Conservation (phyloP, 1,284 basidiomycete genomes). For the Schizophyllum commune region DNA sequence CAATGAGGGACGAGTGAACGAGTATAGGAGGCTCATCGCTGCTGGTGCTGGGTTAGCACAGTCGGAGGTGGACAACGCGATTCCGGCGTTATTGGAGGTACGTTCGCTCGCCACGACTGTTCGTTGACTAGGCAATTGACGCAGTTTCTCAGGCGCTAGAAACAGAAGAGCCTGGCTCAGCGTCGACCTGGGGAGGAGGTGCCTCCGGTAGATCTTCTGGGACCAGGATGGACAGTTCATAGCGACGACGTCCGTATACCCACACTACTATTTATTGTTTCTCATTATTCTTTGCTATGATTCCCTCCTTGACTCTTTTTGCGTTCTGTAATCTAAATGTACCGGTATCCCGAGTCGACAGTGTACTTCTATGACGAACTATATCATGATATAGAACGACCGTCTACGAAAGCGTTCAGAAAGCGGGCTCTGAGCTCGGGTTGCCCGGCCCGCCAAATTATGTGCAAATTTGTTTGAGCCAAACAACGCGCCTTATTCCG, state of each 20-base stretch:
- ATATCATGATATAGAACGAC: not conserved
- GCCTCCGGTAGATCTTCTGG: conserved; percentile 2
- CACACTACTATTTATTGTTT: not conserved
- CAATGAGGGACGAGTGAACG: conserved; percentile 79
- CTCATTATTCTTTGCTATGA: conserved; percentile 6
- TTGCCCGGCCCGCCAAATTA: no score
- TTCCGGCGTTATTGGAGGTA: conserved; percentile 81
- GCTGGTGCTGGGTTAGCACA: conserved; percentile 84
- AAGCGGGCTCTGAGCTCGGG: no score
- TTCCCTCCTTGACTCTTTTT: conserved; percentile 7
- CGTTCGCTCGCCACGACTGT: conserved; percentile 15
- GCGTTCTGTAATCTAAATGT: conserved; percentile 9
- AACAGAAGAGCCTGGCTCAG: conserved; percentile 61
- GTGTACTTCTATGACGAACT: not conserved
- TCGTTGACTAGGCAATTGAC: not conserved
- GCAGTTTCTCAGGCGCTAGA: conserved; percentile 58
- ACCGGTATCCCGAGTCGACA: not conserved
- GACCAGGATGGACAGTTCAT: not conserved
- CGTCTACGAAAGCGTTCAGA: no score
- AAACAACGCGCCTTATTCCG: no score
- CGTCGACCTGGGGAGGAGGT: conserved; percentile 32
- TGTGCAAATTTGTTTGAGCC: no score
- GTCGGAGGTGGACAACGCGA: conserved; percentile 77
- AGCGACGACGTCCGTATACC: not conserved
- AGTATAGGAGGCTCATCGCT: conserved; percentile 81